phyloP scores from a whole-genome alignment of 176 grass and related monocot species.

The Leersia perrieri region DNA sequence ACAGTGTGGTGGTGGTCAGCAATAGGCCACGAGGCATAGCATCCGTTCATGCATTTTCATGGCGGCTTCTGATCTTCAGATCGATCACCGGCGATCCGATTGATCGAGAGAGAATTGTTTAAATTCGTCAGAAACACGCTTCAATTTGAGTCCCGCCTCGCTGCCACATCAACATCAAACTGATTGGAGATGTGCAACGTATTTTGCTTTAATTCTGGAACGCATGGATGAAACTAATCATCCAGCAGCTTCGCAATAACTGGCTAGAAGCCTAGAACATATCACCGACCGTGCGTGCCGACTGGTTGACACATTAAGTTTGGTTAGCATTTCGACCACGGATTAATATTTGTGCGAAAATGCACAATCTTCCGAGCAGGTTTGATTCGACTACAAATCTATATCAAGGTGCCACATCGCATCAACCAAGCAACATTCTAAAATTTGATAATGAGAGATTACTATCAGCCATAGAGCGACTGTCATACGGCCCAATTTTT shows the following conservation, averaged over 20 bases:
- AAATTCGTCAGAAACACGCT: neutral
- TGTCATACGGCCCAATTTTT: too few species aligned
- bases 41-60: neutral
- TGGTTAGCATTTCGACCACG: neutral
- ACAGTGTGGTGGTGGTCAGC: neutral
- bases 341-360: too few species aligned
- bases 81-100: neutral
- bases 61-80: neutral
- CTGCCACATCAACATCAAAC: neutral
- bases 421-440: neutral
- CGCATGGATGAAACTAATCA: slow-evolving; percentile 5
- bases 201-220: neutral
- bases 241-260: neutral
- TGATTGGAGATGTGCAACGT: neutral
- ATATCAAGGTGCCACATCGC: neutral
- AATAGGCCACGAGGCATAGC: neutral
- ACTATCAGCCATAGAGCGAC: neutral
- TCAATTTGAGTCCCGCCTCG: neutral
- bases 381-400: neutral
- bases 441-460: neutral
- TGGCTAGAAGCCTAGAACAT: neutral
- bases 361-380: neutral
- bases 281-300: neutral
- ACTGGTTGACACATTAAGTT: neutral
- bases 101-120: neutral